A percentile compares a stretch with the other conserved stretches of the same genome.
Conservation (phyloP, 805 yeast genomes). For the Blastobotrys mokoenaii region DNA sequence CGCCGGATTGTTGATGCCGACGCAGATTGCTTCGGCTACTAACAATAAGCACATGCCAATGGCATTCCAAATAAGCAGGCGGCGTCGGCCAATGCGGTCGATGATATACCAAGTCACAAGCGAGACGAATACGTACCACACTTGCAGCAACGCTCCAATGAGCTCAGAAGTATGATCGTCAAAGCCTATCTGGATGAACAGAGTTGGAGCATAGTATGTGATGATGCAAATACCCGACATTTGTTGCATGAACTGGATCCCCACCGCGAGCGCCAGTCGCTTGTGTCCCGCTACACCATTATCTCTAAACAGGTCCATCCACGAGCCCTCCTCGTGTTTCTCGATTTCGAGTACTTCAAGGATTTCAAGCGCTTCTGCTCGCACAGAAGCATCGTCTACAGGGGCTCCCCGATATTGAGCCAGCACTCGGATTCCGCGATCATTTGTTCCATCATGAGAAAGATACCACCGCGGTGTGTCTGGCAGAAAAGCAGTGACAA, state of each 20-base stretch:
- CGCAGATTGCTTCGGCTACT: slow-evolving; percentile 47
- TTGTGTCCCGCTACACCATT: slow-evolving; percentile 40
- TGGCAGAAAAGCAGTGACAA: slow-evolving; percentile 38
- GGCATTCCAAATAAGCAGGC: slow-evolving; percentile 52
- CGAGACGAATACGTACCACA: slow-evolving; percentile 42
- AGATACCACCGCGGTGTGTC: slow-evolving; percentile 37
- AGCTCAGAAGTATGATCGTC: slow-evolving; percentile 37
- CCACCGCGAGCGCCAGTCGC: slow-evolving; percentile 39
- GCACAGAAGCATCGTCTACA: slow-evolving; percentile 33
- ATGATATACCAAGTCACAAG: slow-evolving; percentile 44
- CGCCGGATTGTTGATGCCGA: slow-evolving; percentile 34
- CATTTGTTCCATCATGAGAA: slow-evolving; percentile 24
- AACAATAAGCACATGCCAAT: slow-evolving; percentile 55
- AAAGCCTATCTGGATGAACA: slow-evolving; percentile 47
- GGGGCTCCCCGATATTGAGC: slow-evolving; percentile 18
- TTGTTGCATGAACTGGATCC: slow-evolving; percentile 50
- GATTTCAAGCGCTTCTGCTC: slow-evolving; percentile 36
- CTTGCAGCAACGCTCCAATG: slow-evolving; percentile 37
- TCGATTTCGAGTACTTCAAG: slow-evolving; percentile 29
- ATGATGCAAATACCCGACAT: slow-evolving; percentile 65
- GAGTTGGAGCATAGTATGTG: slow-evolving; percentile 60
- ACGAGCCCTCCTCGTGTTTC: slow-evolving; percentile 13
- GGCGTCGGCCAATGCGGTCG: slow-evolving; percentile 61
- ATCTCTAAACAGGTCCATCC: slow-evolving; percentile 20
- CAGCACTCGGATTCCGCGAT: slow-evolving; percentile 19